phyloP scores from a whole-genome alignment of 1,139 yeast genomes.

The Lodderomyces metapsilosis region DNA sequence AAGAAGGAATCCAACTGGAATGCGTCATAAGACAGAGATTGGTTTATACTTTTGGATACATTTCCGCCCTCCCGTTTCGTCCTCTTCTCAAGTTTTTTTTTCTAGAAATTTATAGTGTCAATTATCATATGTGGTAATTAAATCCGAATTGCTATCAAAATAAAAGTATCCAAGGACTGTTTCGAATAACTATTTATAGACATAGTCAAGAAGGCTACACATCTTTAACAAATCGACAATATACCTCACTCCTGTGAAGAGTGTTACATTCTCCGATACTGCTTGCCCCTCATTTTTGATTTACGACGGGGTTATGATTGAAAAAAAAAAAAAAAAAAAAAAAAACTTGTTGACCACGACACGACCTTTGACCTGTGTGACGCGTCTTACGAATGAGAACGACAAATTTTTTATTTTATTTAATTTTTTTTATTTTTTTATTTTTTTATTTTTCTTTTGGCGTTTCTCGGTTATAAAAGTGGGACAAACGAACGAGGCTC shows the following conservation, averaged over 20 bases:
- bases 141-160: too few relatives aligned
- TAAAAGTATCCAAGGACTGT: too few relatives aligned
- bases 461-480: conserved; percentile 1
- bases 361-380: background rate
- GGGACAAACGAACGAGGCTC: background rate
- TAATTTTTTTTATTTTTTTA: background rate
- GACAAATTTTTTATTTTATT: too few relatives aligned
- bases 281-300: background rate
- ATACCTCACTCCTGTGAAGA: too few relatives aligned
- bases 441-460: background rate
- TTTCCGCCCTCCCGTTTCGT: background rate
- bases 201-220: too few relatives aligned
- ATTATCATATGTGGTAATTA: too few relatives aligned
- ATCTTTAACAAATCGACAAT: too few relatives aligned
- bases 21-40: background rate
- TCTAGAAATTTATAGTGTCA: background rate
- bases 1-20: too few relatives aligned
- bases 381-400: background rate
- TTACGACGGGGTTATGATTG: background rate
- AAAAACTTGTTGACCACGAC: background rate
- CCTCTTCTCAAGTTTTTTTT: background rate
- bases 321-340: too few relatives aligned
- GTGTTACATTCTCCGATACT: background rate
- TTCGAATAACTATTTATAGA: too few relatives aligned
- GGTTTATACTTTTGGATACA: background rate